Conservation (phyloP, 345 rosid species). For the Moricandia moricandioides region DNA sequence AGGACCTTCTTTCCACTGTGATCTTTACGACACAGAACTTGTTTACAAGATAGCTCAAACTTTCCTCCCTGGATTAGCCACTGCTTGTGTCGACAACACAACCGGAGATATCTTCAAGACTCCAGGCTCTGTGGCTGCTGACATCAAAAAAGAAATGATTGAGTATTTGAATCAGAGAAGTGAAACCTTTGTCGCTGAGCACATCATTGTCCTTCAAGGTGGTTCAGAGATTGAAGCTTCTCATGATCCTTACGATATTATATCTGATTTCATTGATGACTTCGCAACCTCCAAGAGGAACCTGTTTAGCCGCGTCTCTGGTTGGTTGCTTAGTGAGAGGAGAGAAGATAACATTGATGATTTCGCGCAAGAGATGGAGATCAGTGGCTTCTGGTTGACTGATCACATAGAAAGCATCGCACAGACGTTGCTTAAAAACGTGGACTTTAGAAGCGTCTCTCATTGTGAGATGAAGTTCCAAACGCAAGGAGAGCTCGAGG, state of each 20-base stretch:
- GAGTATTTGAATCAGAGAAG: slow-evolving; percentile 67
- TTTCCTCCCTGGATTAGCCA: slow-evolving; percentile 73
- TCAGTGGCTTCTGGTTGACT: slow-evolving; percentile 67
- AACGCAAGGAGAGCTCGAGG: slow-evolving; percentile 48
- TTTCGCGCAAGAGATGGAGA: slow-evolving; percentile 80
- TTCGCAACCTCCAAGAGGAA: slow-evolving; percentile 70
- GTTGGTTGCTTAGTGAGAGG: slow-evolving; percentile 79
- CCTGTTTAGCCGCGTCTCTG: slow-evolving; percentile 71
- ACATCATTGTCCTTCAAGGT: slow-evolving; percentile 49
- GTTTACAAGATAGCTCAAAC: slow-evolving; percentile 60
- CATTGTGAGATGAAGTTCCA: slow-evolving; percentile 68
- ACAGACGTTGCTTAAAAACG: slow-evolving; percentile 64
- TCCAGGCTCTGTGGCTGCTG: slow-evolving; percentile 75
- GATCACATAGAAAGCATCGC: slow-evolving; percentile 61
- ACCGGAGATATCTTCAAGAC: slow-evolving; percentile 72
- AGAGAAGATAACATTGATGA: slow-evolving; percentile 91
- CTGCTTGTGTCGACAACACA: slow-evolving; percentile 84
- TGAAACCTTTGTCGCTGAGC: slow-evolving; percentile 72
- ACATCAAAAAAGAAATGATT: slow-evolving; percentile 66
- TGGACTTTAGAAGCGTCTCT: slow-evolving; percentile 61
- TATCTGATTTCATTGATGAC: slow-evolving; percentile 75
- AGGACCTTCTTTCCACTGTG: slow-evolving; percentile 56
- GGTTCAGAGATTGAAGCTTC: slow-evolving; percentile 46
- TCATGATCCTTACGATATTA: slow-evolving; percentile 68
- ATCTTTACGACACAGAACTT: slow-evolving; percentile 58